Base-by-base conservation (phyloP, 371 early-diverging fungal genomes). In the Dichotomocladium elegans region DNA sequence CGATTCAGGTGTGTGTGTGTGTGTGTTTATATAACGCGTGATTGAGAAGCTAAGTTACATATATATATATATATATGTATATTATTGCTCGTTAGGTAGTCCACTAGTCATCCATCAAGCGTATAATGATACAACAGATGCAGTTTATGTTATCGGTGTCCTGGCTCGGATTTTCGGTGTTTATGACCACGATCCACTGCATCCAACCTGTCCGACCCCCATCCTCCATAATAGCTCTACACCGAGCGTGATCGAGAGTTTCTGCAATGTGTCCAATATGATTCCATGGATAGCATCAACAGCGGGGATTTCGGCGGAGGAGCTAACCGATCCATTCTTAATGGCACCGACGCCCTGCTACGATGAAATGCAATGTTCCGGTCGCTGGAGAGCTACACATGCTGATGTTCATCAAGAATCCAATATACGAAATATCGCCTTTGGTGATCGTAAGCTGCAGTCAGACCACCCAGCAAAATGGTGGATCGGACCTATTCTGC, bases 161-260 rank as follows among this genome's bases (percentile, higher is more conserved):
- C 41, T 74, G 3, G 61, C 69, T 5, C 44, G 75, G 8, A 74
- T 74, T 7, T 74, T 66, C 51, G 75, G 75, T 22, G 75, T 66
- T 0, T 46, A 53, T 28, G 75, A 74, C 54, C 51, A 34, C 0
- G 49, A 55, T 12, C 43, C 61, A 12, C 21, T 41, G 15, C 47
- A 51, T 3, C 46, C 58, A 8, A 71, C 71, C 0, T 74, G 75
- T 28, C 71, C 75, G 7, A 26, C 62, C 3, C 56, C 64, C 10
- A 11, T 63, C 5, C 15, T 37, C 3, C 17, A 7, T 7, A 24
- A 52, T 4, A 48, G 33, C 26, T 25, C 24, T 14, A 28, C 27
- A 17, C 56, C 56, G 3, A 48, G 49, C 14, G 27, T 56, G n/a
- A 50, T 55, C 3, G 51, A 60, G 22, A 55, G 60, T 9, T 60